Evolutionary conservation across 805 yeast species (phyloP), one percentile per base, ranked within the genome.

Genomic region (Kodamaea hsintzibuensis): DNA sequence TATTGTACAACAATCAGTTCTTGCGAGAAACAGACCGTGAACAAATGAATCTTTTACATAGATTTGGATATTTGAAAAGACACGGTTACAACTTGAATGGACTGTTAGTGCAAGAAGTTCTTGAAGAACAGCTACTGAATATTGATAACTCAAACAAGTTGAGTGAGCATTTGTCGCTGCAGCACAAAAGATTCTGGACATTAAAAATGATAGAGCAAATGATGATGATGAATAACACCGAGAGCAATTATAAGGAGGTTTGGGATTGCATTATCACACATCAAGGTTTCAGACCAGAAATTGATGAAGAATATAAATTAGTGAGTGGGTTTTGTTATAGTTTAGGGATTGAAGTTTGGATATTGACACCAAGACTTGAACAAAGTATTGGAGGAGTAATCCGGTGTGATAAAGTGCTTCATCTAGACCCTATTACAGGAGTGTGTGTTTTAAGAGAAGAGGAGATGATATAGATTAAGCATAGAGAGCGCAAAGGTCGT

Each of bases 261-360:
- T 63, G 63, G 55, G 66, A 77, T 52, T 82, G 87, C 61, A 62
- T 76, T 2, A 60, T 83, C n/a, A 69, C 77, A 1, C 55, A 58
- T 16, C 57, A 55, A 2, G 73, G 74, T 10, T 63, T 69, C 8
- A 63, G 60, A 17, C 44, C 44, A 16, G 44, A 40, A 13, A 42
- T 56, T 4, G 57, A 56, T 9, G 68, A 65, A 1, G 48, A 52
- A n/a, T 48, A 54, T 4, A 63, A 59, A 1, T 45, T 78, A 0
- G 72, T 72, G n/a, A 66, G 66, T 40, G 86, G 76, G 0, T 81
- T 71, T 60, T 82, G 87, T 56, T 58, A 65, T 50, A 82, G 81
- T 30, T 63, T 79, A 33, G 79, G 74, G 18, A 59, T 79, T 10
- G 81, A 76, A 51, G 80, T 82, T 17, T 80, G 79, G n/a, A 63